Percentiles rank a stretch among this genome's conserved stretches.
These are phyloP conservation scores for Colletotrichum sp. DNA, from an alignment of 2,329 filamentous ascomycete genomes.

Conservation along the genomic window DNA sequence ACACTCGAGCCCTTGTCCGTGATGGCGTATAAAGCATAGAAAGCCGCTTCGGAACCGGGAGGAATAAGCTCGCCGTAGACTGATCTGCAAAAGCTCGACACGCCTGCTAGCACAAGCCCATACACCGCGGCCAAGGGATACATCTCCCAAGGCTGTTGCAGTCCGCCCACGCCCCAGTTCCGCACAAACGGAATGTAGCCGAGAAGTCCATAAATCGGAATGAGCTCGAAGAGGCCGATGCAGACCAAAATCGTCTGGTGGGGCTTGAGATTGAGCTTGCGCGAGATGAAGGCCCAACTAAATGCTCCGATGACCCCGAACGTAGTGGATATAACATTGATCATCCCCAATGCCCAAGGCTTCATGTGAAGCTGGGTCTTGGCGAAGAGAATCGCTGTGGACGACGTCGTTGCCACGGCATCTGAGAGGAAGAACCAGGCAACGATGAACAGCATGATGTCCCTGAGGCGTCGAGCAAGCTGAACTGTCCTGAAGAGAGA, in stretches of 20 bases:
- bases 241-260: slow-evolving; percentile 92
- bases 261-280: slow-evolving; percentile 71
- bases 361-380: slow-evolving; percentile 93
- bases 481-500: slow-evolving; percentile 82
- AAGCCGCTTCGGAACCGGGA: slow-evolving; percentile 91
- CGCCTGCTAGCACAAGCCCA: slow-evolving; percentile 90
- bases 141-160: slow-evolving; percentile 98
- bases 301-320: slow-evolving; percentile 88
- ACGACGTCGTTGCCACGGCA: slow-evolving; percentile 91
- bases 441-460: slow-evolving; percentile 79
- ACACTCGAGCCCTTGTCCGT: slow-evolving; percentile 96
- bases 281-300: slow-evolving; percentile 83
- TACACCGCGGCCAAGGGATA: slow-evolving; percentile 90
- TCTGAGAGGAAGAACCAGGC: slow-evolving; percentile 97
- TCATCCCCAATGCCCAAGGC: slow-evolving; percentile 84
- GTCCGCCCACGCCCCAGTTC: slow-evolving; percentile 75
- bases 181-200: slow-evolving; percentile 85
- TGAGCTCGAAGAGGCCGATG: slow-evolving; percentile 88
- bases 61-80: slow-evolving; percentile 94
- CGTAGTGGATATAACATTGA: slow-evolving; percentile 89
- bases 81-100: slow-evolving; percentile 90
- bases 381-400: slow-evolving; percentile 93
- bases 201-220: slow-evolving; percentile 88
- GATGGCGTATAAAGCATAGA: slow-evolving; percentile 96
- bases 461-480: slow-evolving; percentile 73